A percentile compares a stretch with the other conserved stretches of the same genome.
These are phyloP conservation scores for Aureobasidium sp. DNA, from an alignment of 2,329 filamentous ascomycete genomes.

Conservation along the genomic window DNA sequence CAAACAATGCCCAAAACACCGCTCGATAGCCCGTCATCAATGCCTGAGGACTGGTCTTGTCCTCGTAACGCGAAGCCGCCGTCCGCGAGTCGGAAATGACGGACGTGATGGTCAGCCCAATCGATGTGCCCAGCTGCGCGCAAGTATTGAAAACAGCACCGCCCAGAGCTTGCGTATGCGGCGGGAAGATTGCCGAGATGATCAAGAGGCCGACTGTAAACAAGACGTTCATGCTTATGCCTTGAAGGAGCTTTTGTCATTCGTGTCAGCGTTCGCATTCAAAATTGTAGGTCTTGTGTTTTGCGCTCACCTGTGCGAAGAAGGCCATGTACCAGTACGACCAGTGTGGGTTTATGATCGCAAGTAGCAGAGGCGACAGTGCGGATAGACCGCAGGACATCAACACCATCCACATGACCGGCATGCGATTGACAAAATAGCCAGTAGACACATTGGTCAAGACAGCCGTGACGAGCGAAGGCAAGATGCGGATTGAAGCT, in stretches of 20 bases:
- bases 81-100: conserved; percentile 31
- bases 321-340: conserved; percentile 41
- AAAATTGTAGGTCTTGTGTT: conserved; percentile 31
- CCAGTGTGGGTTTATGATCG: conserved; percentile 42
- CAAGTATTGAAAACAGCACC: conserved; percentile 42
- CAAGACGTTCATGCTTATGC: conserved; percentile 35
- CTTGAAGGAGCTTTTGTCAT: not conserved
- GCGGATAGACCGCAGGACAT: conserved; percentile 31
- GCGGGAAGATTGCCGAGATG: conserved; percentile 36
- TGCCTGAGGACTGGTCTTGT: conserved; percentile 29
- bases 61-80: conserved; percentile 17
- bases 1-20: conserved; percentile 38
- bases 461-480: conserved; percentile 39
- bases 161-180: conserved; percentile 36
- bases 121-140: conserved; percentile 36
- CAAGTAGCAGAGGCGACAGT: conserved; percentile 49
- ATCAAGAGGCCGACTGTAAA: conserved; percentile 39
- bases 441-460: conserved; percentile 29
- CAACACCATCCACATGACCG: conserved; percentile 17
- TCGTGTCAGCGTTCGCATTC: not conserved
- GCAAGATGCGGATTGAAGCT: conserved; percentile 37
- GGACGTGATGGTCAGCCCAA: conserved; percentile 34
- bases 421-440: conserved; percentile 20
- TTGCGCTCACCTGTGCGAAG: conserved; percentile 32
- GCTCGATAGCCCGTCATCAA: conserved; percentile 37